Evolutionary conservation across 1,284 basidiomycete species (phyloP), one percentile per base, ranked within the genome.

Genomic region (Thelephora terrestris): DNA sequence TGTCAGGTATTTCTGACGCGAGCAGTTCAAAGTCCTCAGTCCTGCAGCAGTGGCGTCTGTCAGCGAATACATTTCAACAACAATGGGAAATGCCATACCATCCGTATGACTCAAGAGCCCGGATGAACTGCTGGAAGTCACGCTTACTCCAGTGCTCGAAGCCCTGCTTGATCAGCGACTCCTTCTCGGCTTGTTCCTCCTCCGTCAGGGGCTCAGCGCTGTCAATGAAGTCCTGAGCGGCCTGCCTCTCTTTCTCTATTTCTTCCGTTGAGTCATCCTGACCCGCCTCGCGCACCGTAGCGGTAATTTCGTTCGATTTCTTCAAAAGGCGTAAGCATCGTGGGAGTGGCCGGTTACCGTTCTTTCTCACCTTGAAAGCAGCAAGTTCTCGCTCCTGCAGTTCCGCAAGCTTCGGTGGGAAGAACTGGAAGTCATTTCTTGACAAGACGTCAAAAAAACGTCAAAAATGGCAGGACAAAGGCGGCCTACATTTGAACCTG

Each of bases 351-450:
- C 29, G 20, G 38, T 29, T 17, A 23, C 23, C 17, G 17, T 32
- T 25, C 34, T 24, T 21, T 55, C 68, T 46, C 46, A 84, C 89
- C 70, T 86, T 85, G 65, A 85, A 84, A 17, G 84, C 86, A 5
- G 86, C 84, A 27, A 85, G 70, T 64, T 98, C 96, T 50, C 85
- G 79, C 58, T 96, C 90, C 63, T 98, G 93, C 42, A 98, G 70
- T 58, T 85, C 85, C 9, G 81, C 75, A 7, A 99, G 70, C 43
- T 85, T 75, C 0, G 83, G 77, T 2, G 94, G 89, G 71, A 91
- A 97, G 75, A 99, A 99, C 62, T 99, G 95, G 75, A 94, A 97
- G 64, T 98, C 95, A 69, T 95, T 85, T 55, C 91, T 93, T 56
- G n/a, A 20, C 12, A 3, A 37, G 36, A 17, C 43, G 47, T 46